These are phyloP conservation scores for Apiospora arundinis DNA, from an alignment of 2,329 filamentous ascomycete genomes.

Conservation along the genomic window DNA sequence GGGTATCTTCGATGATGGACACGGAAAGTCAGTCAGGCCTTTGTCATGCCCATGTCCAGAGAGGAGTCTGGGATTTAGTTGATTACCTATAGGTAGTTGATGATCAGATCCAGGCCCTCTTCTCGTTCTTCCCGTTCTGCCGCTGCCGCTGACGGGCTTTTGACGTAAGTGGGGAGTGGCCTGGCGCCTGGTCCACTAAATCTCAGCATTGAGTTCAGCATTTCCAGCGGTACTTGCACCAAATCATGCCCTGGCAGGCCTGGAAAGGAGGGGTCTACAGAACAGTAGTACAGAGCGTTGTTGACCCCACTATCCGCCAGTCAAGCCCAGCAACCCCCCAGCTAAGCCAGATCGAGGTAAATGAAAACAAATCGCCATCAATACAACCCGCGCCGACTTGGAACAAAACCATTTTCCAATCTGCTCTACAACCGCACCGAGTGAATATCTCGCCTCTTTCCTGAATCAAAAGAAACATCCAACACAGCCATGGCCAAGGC, in stretches of 20 bases:
- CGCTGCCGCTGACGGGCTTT: neutral
- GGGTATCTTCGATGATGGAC: neutral
- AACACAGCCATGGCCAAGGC: constrained; percentile 13
- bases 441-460: neutral
- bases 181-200: neutral
- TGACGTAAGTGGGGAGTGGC: neutral
- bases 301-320: neutral
- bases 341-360: constrained; percentile 2
- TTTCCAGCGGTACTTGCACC: neutral
- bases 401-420: neutral
- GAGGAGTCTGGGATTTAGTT: neutral
- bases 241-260: neutral
- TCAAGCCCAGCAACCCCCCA: neutral
- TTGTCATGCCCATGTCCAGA: neutral
- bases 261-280: neutral
- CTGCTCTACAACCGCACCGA: neutral
- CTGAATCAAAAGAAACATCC: neutral
- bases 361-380: constrained; percentile 6
- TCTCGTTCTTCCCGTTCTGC: neutral
- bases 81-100: too few species aligned
- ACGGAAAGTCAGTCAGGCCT: neutral
- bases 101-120: constrained; percentile 5
- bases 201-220: neutral
- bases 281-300: neutral
- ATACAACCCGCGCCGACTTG: neutral